phyloP scores from a whole-genome alignment of 768 basidiomycete genomes.

The Rhodotorula kratochvilovae region DNA sequence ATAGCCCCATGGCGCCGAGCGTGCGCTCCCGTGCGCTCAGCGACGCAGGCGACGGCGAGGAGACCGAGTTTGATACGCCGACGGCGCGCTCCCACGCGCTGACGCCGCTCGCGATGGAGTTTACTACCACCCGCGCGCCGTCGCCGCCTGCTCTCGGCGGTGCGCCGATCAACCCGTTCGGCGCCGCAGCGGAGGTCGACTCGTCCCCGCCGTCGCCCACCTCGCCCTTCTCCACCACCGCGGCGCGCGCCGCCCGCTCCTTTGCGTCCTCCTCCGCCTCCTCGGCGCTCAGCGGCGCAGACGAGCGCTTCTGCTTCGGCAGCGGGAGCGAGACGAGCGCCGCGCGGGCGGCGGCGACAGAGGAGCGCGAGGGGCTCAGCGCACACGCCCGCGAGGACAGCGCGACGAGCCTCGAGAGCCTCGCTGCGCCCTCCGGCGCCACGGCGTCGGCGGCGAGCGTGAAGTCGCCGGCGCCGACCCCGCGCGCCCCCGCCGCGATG shows the following conservation, averaged over 20 bases:
- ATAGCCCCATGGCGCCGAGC: background rate
- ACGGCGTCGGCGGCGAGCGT: background rate
- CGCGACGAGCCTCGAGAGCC: constrained; percentile 17
- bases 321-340: constrained; percentile 3
- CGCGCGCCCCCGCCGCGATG: background rate
- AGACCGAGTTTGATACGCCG: background rate
- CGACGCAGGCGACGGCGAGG: background rate
- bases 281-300: background rate
- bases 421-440: background rate
- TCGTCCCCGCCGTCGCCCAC: background rate
- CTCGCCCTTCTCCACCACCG: background rate
- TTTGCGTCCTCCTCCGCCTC: background rate
- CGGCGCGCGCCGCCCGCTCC: background rate
- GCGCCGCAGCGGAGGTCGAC: background rate
- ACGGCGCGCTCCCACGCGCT: background rate
- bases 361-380: background rate
- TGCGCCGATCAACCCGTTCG: background rate
- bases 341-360: no score
- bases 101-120: background rate
- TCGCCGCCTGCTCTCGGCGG: background rate
- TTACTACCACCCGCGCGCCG: background rate
- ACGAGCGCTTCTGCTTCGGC: background rate
- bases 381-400: constrained; percentile 10
- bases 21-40: background rate
- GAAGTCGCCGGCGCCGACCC: background rate